Base-by-base conservation (phyloP, 306 rosid species). In the Cicer bijugum region DNA sequence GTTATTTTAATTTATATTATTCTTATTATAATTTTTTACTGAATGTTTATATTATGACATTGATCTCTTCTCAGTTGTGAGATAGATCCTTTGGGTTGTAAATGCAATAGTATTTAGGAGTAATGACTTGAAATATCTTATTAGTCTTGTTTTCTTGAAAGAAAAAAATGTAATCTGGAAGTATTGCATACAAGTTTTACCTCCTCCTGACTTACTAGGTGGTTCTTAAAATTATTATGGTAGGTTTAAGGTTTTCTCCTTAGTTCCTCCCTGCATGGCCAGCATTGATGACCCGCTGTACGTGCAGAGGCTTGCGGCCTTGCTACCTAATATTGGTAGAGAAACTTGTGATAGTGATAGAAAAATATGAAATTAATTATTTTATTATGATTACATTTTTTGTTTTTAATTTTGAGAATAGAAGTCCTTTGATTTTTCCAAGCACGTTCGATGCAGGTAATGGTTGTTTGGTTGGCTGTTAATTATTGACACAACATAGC, bases 1-100 rank as follows among this genome's bases (percentile, higher is more conserved):
- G 79, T 68, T 73, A 75, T 69, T 47, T 79, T 69, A 80, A 72
- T 83, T 84, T 55, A 69, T 77, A 81, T 78, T 51, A 68, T 70
- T 66, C 37, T 78, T 71, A 61, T 60, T n/a, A 75, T 74, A 44
- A 83, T 75, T 69, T 72, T 74, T 68, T 69, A 33, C 19, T 67
- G 64, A 74, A 68, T 84, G 62, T 57, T 76, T 51, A 39, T 28
- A 67, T 67, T 17, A 72, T 66, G 73, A 62, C 69, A n/a, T 57
- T 66, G 75, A 46, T 79, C 76, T 75, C 46, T 75, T 15, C 6
- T 71, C 47, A 12, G 47, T 40, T 67, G 71, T 60, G 61, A 62
- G 67, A 62, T 67, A 62, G 67, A 62, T 67, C 69, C n/a, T 38
- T 59, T 71, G 66, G 66, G 48, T 12, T 70, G 81, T 75, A 70